These are phyloP conservation scores for Kodamaea fungicola DNA, from an alignment of 1,139 yeast genomes.

Conservation along the genomic window DNA sequence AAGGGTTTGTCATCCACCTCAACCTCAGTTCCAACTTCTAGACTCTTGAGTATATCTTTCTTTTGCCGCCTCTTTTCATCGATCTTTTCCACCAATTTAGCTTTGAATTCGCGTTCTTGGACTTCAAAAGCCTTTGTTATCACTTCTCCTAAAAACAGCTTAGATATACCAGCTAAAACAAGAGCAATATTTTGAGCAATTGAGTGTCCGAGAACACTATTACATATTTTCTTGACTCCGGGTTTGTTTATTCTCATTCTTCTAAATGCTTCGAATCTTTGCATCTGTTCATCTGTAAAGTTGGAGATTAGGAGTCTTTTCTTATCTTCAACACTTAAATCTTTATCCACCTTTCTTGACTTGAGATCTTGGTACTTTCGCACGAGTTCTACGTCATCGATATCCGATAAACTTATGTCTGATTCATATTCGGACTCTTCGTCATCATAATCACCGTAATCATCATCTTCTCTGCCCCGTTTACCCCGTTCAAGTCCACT, in stretches of 20 bases:
- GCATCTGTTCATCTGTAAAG: constrained; percentile 81
- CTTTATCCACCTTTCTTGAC: constrained; percentile 18
- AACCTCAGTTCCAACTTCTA: constrained; percentile 29
- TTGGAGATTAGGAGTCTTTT: constrained; percentile 66
- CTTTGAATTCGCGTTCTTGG: constrained; percentile 52
- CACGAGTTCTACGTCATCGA: constrained; percentile 37
- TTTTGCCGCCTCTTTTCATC: constrained; percentile 36
- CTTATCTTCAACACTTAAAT: constrained; percentile 46
- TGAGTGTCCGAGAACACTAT: constrained; percentile 74
- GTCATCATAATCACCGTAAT: constrained; percentile 8
- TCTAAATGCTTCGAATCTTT: constrained; percentile 81
- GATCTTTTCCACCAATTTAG: constrained; percentile 34
- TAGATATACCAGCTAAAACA: constrained; percentile 81
- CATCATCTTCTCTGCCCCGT: constrained; percentile 1
- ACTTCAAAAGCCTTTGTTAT: constrained; percentile 77
- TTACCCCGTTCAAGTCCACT: constrained; percentile 20
- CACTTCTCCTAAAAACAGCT: constrained; percentile 83
- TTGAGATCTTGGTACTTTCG: constrained; percentile 28
- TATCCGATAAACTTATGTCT: constrained; percentile 26
- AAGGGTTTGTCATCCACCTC: constrained; percentile 29
- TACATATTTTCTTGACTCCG: constrained; percentile 79
- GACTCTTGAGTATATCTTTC: constrained; percentile 22
- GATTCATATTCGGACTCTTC: constrained; percentile 15
- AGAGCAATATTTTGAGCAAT: constrained; percentile 83
- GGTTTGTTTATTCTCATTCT: constrained; percentile 77